These are phyloP conservation scores for Alternaria triticimaculans DNA, from an alignment of 2,329 filamentous ascomycete species.

Conservation along the genomic window DNA sequence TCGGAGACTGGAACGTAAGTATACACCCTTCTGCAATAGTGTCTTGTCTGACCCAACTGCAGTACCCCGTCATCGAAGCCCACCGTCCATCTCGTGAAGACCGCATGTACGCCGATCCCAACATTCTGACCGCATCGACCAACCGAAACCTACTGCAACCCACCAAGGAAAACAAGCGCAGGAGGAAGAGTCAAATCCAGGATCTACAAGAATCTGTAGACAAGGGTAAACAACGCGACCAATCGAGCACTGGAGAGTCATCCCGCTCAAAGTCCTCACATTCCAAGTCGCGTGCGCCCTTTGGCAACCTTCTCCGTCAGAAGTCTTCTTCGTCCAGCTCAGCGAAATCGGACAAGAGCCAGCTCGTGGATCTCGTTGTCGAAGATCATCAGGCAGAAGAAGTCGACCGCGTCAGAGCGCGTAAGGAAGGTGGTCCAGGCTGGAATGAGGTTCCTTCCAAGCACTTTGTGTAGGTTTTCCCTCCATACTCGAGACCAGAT, in stretches of 20 bases:
- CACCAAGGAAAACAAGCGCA: slow-evolving; percentile 55
- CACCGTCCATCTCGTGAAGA: slow-evolving; percentile 75
- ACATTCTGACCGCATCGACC: slow-evolving; percentile 62
- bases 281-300: slow-evolving; percentile 42
- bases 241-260: slow-evolving; percentile 44
- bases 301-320: slow-evolving; percentile 52
- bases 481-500: background rate
- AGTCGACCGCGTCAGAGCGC: slow-evolving; percentile 65
- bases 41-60: slow-evolving; percentile 35
- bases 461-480: slow-evolving; percentile 60
- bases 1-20: slow-evolving; percentile 93
- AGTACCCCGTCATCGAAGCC: slow-evolving; percentile 94
- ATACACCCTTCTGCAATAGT: background rate
- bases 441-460: slow-evolving; percentile 65
- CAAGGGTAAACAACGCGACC: slow-evolving; percentile 53
- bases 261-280: slow-evolving; percentile 46
- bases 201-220: slow-evolving; percentile 49
- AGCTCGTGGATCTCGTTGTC: slow-evolving; percentile 71
- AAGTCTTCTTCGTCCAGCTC: slow-evolving; percentile 57
- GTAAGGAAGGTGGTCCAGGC: slow-evolving; percentile 67
- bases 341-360: slow-evolving; percentile 63
- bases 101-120: slow-evolving; percentile 62
- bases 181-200: slow-evolving; percentile 57
- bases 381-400: slow-evolving; percentile 69
- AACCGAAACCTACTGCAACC: slow-evolving; percentile 63